These are phyloP conservation scores for Candida manassasensis DNA, from an alignment of 805 yeast species.

Conservation along the genomic window DNA sequence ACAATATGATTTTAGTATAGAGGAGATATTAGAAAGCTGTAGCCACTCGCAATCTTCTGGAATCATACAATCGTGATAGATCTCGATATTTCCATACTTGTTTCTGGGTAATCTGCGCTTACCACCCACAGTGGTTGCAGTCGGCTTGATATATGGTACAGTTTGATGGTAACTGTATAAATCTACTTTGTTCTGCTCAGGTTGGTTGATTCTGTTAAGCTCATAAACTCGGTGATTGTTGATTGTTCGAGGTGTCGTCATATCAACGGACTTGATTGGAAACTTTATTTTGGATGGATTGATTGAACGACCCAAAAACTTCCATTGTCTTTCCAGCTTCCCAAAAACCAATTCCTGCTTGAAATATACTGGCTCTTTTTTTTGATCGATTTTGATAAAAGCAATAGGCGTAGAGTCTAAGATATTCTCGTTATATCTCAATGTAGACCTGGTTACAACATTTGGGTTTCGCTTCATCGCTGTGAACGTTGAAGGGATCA, in stretches of 20 bases:
- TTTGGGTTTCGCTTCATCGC: conserved; percentile 27
- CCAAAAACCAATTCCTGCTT: conserved; percentile 19
- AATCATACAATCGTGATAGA: conserved; percentile 23
- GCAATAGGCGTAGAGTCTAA: conserved; percentile 11
- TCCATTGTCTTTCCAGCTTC: conserved; percentile 32
- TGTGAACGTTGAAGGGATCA: conserved; percentile 20
- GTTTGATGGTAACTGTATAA: conserved; percentile 28
- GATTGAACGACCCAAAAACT: conserved; percentile 28
- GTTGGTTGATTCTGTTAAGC: conserved; percentile 9
- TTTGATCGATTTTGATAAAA: conserved; percentile 12
- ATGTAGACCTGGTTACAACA: conserved; percentile 16
- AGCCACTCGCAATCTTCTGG: conserved; percentile 29
- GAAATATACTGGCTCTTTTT: conserved; percentile 16
- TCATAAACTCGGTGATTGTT: conserved; percentile 16
- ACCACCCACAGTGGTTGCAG: conserved; percentile 8
- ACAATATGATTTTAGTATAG: conserved; percentile 13
- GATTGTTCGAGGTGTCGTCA: conserved; percentile 19
- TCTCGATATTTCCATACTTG: conserved; percentile 28
- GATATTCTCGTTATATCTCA: conserved; percentile 25
- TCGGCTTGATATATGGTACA: conserved; percentile 17
- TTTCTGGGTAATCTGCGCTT: conserved; percentile 20
- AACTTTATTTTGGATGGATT: conserved; percentile 11
- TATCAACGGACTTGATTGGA: conserved; percentile 17
- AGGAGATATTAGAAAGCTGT: conserved; percentile 17
- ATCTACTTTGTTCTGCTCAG: conserved; percentile 17